phyloP scores from a whole-genome alignment of 139 green algal species.

The Dunaliella primolecta region DNA sequence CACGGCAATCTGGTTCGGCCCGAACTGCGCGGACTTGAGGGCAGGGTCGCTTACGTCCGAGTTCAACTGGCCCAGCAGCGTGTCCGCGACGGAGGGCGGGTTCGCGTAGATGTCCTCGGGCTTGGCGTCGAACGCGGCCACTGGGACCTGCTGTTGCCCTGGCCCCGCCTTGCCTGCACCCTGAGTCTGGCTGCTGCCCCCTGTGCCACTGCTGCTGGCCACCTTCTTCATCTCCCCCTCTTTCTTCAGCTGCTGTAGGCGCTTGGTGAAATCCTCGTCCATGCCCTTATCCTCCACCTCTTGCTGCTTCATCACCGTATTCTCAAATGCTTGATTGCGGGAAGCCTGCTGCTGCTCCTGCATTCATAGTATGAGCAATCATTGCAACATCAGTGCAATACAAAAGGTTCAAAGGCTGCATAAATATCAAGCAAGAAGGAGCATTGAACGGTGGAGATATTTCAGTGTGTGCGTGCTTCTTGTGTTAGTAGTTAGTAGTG shows the following conservation, averaged over 20 bases:
- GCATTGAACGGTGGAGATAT: no score
- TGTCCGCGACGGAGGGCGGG: constrained; percentile 41
- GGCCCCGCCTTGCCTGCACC: not conserved
- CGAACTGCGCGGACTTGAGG: constrained; percentile 49
- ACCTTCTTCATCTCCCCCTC: constrained; percentile 23
- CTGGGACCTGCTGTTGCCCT: not conserved
- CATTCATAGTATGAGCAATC: no score
- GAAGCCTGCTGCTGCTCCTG: not conserved
- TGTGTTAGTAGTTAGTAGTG: no score
- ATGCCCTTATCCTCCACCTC: constrained; percentile 22
- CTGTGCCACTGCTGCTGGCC: not conserved
- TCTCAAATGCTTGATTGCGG: not conserved
- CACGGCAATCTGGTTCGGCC: constrained; percentile 47
- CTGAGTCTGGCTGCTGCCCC: not conserved
- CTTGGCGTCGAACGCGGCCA: constrained; percentile 30
- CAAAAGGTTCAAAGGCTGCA: no score
- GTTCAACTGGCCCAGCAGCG: constrained; percentile 33
- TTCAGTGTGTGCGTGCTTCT: no score
- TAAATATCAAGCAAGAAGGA: no score
- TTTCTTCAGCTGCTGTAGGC: constrained; percentile 38
- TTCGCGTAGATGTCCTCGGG: constrained; percentile 47
- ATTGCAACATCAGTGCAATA: no score
- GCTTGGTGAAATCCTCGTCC: constrained; percentile 43
- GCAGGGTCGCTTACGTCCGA: constrained; percentile 48
- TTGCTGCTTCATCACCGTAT: not conserved